Base-by-base conservation (phyloP, 148 eudicot genomes). In the Hydrangea macrophylla region DNA sequence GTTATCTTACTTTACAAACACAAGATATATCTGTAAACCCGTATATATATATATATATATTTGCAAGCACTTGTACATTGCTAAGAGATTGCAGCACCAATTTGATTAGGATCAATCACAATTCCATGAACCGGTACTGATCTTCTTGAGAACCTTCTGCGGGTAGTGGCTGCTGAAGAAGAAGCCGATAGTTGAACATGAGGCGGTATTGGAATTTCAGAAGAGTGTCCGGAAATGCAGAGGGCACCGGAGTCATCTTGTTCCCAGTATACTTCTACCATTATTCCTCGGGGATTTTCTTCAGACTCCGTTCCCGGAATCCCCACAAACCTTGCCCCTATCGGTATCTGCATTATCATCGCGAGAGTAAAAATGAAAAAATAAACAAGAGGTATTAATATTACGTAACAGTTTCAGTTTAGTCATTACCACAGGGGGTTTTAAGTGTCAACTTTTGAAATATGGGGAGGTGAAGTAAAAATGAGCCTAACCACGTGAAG, bases 221-320 rank as follows among this genome's bases (percentile, higher is more conserved):
- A 44, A 1, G 98, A 84, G 73, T 86, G 70, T 33, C 93, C 89
- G 1, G 96, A 79, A 59, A 92, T 80, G 77, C 96, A 85, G 67
- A 92, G 88, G 13, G 84, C 35, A 45, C 91, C 96, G 8, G 88
- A 68, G 66, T 92, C 98, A 77, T 90, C 91, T 70, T 84, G 90
- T 51, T 84, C 85, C 96, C 93, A 89, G 31, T 75, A 74, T 15
- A 92, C 86, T 76, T 87, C 90, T 9, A 89, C 96, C 98, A 92
- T 92, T n/a, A 75, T 27, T 55, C 96, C 93, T 55, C 68, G 70
- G 11, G 89, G 82, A 67, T 82, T 79, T 61, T 83, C 88, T 61
- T 81, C 74, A 9, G 86, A 72, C 69, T 84, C 86, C 44, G 93
- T 82, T 58, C 85, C 90, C 45, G 93, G 96, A 67, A 92, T 76